These are phyloP conservation scores for Marasmius sp. DNA, from an alignment of 1,284 basidiomycete species.

Conservation along the genomic window DNA sequence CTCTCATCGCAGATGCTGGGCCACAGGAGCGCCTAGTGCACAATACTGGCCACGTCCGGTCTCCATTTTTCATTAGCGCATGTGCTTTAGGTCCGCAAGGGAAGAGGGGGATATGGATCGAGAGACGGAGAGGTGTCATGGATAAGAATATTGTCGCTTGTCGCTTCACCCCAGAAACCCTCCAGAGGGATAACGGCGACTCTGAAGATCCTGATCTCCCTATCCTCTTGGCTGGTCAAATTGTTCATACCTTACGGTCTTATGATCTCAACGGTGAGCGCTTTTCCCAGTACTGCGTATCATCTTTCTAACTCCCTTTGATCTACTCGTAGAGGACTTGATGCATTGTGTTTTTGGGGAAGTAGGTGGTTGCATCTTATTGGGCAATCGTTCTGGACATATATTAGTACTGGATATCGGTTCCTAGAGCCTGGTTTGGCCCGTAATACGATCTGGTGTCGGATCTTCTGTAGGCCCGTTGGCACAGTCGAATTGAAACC, in stretches of 20 bases:
- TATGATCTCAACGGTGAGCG: conserved; percentile 48
- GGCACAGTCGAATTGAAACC: neutral
- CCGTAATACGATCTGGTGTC: no score
- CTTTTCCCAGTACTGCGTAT: neutral
- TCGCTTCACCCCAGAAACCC: conserved; percentile 13
- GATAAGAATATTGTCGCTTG: conserved; percentile 39
- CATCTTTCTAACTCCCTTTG: neutral
- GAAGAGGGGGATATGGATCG: conserved; percentile 51
- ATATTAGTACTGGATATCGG: conserved; percentile 30
- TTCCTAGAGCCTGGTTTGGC: neutral
- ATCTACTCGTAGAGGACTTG: conserved; percentile 38
- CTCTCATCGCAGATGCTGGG: neutral
- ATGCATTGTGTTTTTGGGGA: conserved; percentile 49
- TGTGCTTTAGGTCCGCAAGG: conserved; percentile 44
- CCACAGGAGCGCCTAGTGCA: neutral
- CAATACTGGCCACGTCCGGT: neutral
- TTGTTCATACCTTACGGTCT: conserved; percentile 41
- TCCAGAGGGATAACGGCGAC: conserved; percentile 12
- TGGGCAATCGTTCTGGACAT: conserved; percentile 46
- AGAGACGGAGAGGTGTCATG: conserved; percentile 40
- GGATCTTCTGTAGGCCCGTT: no score
- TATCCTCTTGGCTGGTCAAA: conserved; percentile 25
- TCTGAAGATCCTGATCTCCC: conserved; percentile 5
- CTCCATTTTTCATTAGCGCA: conserved; percentile 39
- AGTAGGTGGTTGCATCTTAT: conserved; percentile 40